Percentiles rank a stretch among this genome's conserved stretches.
Evolutionary conservation across 495 filamentous ascomycete species (phyloP).

Genomic region (Hypomontagnella monticulosa): DNA sequence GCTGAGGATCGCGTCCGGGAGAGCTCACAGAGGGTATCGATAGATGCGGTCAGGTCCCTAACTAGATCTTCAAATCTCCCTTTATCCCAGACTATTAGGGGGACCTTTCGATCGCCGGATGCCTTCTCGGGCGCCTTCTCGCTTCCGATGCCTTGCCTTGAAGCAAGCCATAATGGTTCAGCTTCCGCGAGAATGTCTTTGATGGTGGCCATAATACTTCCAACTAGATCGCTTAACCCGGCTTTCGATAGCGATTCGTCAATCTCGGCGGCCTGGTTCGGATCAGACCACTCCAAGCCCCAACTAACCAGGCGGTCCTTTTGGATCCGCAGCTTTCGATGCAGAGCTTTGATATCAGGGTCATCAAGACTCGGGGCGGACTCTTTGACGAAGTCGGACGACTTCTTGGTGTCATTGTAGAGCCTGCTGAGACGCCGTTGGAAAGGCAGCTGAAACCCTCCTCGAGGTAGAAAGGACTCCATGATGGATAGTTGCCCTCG

Average conservation of each 20-base stretch:
- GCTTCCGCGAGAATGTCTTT: conserved; percentile 87
- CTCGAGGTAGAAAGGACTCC: conserved; percentile 59
- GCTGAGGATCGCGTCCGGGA: conserved; percentile 72
- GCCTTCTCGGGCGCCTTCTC: conserved; percentile 49
- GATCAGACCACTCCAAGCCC: conserved; percentile 91
- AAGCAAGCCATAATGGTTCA: conserved; percentile 75
- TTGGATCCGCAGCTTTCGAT: conserved; percentile 70
- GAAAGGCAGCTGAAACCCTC: conserved; percentile 60
- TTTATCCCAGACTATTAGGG: conserved; percentile 66
- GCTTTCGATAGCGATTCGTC: conserved; percentile 85
- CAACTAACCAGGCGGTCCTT: conserved; percentile 83
- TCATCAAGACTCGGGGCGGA: conserved; percentile 67
- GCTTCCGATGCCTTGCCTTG: conserved; percentile 55
- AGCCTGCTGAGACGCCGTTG: conserved; percentile 84
- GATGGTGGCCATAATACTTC: conserved; percentile 88
- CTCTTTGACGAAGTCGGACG: conserved; percentile 82
- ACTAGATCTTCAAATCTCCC: conserved; percentile 73
- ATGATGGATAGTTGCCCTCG: conserved; percentile 41
- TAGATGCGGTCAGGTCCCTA: conserved; percentile 80
- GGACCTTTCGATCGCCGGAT: conserved; percentile 55
- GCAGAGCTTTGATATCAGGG: conserved; percentile 64
- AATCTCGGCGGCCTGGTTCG: conserved; percentile 73
- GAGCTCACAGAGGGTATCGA: conserved; percentile 89
- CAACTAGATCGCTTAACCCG: conserved; percentile 85
- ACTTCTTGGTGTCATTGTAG: conserved; percentile 92